Evolutionary conservation across 1,139 yeast species (phyloP), one percentile per base, ranked within the genome.

Genomic region (Casaregolazyma lundiana): DNA sequence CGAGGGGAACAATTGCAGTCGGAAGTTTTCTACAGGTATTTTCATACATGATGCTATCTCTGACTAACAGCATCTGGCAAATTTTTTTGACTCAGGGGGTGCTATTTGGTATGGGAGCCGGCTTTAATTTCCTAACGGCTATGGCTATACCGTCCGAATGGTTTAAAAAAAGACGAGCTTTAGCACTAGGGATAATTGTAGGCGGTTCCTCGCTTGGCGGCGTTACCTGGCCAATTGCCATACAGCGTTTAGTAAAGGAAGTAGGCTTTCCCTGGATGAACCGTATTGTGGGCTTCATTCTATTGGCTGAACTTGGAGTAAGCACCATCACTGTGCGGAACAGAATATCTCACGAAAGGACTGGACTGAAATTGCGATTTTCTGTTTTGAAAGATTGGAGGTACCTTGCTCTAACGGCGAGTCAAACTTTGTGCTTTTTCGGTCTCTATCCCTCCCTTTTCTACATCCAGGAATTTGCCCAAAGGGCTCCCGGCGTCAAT

Each of bases 181-280:
- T 80, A 21, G 87, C 84, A 1, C 63, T 73, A 9, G 84, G 85
- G 2, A 53, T 81, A 1, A 76, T 78, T 0, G 72, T 81, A 0
- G 73, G 80, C 1, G 86, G 87, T 0, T 73, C 84, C 1, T 80
- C 84, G 8, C 61, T 74, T 6, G 89, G 87, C 1, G 88, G 88
- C 2, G 71, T 82, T 16, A 69, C 71, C 20, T 75, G 74, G 68
- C 77, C 78, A 1, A 66, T 73, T 48, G 68, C 66, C 2, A 61
- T 71, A 9, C 61, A 69, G 22, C 57, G 59, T 4, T 54, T 75
- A 32, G 60, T 67, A 37, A 48, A 54, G 24, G 53, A 63, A 43
- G 66, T 78, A 58, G 84, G 84, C 48, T 59, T 72, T 63, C 65
- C 65, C 56, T 67, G 86, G 73, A 71, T 78, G 1, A 78, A 76